Base-by-base conservation (phyloP, 768 basidiomycete species). In the Kwoniella newhampshirensis region DNA sequence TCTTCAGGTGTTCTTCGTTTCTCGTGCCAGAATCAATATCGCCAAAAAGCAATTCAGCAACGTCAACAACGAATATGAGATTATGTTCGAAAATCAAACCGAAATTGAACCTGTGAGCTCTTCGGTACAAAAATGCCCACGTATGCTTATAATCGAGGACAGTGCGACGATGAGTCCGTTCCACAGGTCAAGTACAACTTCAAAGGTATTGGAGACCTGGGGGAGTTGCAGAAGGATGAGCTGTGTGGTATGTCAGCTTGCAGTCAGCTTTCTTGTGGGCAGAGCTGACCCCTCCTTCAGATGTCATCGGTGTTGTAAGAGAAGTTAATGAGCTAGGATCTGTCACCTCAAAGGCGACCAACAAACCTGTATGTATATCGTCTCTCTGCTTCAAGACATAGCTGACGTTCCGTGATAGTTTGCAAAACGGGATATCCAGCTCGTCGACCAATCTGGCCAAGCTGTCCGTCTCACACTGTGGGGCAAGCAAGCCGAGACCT, bases 41-140 rank as follows among this genome's bases (percentile, higher is more conserved):
- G 94, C 93, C 28, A 98, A 96, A 80, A 97, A 92, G 79, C 93
- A 96, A 77, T 99, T 94, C 77, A 87, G 84, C 30, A 91, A 89
- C 70, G 77, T 94, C 47, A 79, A 81, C 61, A 96, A 93, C 71
- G 93, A 98, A 71, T 98, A 97, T 68, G 93, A 98, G 74, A 83
- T 99, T 62, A 81, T 79, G 47, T 80, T 99, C n/a, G 90, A 92
- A 62, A 84, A 82, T 60, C 81, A 83, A 54, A 91, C 91, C 0
- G 88, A 89, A 59, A 80, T 98, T 20, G 87, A 89, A 72, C 89
- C 91, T 81, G 78, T 89, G 54, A 40, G 81, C 53, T 41, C n/a
- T n/a, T n/a, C n/a, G n/a, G n/a, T n/a, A 6, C 32, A 20, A 20
- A 6, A 26, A 40, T 28, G 20, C 3, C 25, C 21, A 28, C 8